Evolutionary conservation across 768 basidiomycete genomes (phyloP).

Genomic region (Candolleomyces eurysporus): DNA sequence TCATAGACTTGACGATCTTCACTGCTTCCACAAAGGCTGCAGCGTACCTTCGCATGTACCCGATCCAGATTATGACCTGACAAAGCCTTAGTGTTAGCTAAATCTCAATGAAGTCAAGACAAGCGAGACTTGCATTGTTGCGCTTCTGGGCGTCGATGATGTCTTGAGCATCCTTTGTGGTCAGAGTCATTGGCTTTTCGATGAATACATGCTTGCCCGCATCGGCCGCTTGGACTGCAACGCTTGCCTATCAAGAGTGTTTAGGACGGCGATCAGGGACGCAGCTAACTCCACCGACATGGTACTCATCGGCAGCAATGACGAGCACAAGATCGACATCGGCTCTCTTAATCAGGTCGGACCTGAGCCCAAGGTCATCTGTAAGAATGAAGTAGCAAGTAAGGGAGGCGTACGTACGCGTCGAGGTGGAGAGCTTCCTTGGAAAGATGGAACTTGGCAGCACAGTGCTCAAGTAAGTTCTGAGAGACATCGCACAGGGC

Average conservation of each 20-base stretch:
- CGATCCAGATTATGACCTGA: conserved; percentile 2
- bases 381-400: neutral
- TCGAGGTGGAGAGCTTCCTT: neutral
- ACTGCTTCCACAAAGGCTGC: conserved; percentile 1
- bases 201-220: conserved; percentile 3
- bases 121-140: neutral
- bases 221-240: neutral
- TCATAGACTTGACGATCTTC: conserved; percentile 2
- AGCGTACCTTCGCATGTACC: conserved; percentile 1
- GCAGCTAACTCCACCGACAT: neutral
- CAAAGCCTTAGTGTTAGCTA: neutral
- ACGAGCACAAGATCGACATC: conserved; percentile 3
- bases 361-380: neutral
- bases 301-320: conserved; percentile 3
- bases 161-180: neutral
- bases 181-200: conserved; percentile 4
- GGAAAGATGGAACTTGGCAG: neutral
- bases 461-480: conserved; percentile 1
- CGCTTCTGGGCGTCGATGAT: conserved; percentile 2
- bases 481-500: neutral
- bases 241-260: neutral
- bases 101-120: neutral
- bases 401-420: neutral
- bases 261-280: neutral
- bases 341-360: neutral